Evolutionary conservation across 352 stramenopile genomes (phyloP).

Genomic region (Pythium coloratum): DNA sequence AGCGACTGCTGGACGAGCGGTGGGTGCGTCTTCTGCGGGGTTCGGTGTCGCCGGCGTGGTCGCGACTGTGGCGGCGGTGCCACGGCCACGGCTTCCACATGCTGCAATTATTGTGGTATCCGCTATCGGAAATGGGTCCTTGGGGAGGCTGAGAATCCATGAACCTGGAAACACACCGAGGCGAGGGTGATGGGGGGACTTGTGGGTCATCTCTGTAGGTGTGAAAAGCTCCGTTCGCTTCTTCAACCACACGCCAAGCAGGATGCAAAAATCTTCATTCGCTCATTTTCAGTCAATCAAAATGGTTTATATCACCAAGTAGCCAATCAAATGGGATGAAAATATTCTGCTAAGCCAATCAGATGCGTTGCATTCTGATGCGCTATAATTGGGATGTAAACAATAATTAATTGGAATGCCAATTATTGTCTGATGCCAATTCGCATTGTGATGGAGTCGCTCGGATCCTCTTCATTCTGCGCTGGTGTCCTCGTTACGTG

Average conservation of each 20-base stretch:
- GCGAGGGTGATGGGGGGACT: not conserved
- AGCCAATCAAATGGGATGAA: slow-evolving; percentile 9
- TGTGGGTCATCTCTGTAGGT: not conserved
- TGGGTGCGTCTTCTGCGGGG: slow-evolving; percentile 1
- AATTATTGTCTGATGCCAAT: not conserved
- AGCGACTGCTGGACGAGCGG: slow-evolving; percentile 5
- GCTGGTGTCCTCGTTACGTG: no score
- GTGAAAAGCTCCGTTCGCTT: not conserved
- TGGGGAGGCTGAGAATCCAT: not conserved
- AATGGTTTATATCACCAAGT: not conserved
- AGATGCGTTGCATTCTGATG: slow-evolving; percentile 4
- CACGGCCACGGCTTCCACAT: slow-evolving; percentile 23
- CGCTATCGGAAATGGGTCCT: not conserved
- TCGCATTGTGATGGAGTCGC: not conserved
- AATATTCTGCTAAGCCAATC: slow-evolving; percentile 4
- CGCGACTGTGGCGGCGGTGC: not conserved
- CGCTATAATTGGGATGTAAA: not conserved
- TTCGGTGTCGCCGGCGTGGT: not conserved
- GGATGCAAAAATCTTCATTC: not conserved
- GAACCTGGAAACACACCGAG: not conserved
- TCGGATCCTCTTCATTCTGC: no score
- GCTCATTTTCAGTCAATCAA: slow-evolving; percentile 11
- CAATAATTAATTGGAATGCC: not conserved
- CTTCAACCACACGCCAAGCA: slow-evolving; percentile 9
- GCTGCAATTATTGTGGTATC: not conserved